These are phyloP conservation scores for Akanthomyces dipterigenus DNA, from an alignment of 2,329 filamentous ascomycete genomes.

Conservation along the genomic window DNA sequence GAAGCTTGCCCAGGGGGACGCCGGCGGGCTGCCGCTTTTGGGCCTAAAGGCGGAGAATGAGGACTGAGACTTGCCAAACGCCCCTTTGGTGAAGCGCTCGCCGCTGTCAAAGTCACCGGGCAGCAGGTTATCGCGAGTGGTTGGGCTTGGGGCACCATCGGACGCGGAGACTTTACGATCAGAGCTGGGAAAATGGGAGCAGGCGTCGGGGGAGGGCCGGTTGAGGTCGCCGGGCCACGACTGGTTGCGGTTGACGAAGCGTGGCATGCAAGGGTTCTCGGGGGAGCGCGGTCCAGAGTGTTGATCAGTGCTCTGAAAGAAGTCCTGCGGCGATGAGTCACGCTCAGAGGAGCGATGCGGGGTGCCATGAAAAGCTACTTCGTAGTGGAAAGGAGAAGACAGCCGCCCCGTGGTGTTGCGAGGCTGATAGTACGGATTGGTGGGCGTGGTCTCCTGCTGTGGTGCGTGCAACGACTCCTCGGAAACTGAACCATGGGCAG, in stretches of 20 bases:
- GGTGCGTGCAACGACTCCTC: not conserved
- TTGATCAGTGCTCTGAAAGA: not conserved
- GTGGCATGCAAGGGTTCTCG: not conserved
- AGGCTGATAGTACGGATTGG: slow-evolving; percentile 29
- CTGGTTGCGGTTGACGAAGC: slow-evolving; percentile 5
- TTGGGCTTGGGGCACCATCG: not conserved
- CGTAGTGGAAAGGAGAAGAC: not conserved
- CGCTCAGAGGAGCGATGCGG: not conserved
- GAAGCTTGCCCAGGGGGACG: slow-evolving; percentile 1
- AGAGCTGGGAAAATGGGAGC: not conserved
- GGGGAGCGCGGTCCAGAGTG: not conserved
- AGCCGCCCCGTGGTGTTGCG: slow-evolving; percentile 12
- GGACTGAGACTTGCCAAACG: not conserved
- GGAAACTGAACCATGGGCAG: not conserved
- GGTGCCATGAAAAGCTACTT: not conserved
- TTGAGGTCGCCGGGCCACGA: not conserved
- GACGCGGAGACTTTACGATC: not conserved
- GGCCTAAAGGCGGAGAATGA: not conserved
- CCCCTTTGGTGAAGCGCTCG: slow-evolving; percentile 7
- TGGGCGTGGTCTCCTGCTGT: slow-evolving; percentile 13
- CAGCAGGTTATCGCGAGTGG: not conserved
- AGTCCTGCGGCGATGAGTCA: not conserved
- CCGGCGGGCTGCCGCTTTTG: not conserved
- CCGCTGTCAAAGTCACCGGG: not conserved
- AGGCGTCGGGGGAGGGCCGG: not conserved